Evolutionary conservation across 2,329 filamentous ascomycete species (phyloP), one percentile per base, ranked within the genome.

Genomic region (Scorias spongiosa): DNA sequence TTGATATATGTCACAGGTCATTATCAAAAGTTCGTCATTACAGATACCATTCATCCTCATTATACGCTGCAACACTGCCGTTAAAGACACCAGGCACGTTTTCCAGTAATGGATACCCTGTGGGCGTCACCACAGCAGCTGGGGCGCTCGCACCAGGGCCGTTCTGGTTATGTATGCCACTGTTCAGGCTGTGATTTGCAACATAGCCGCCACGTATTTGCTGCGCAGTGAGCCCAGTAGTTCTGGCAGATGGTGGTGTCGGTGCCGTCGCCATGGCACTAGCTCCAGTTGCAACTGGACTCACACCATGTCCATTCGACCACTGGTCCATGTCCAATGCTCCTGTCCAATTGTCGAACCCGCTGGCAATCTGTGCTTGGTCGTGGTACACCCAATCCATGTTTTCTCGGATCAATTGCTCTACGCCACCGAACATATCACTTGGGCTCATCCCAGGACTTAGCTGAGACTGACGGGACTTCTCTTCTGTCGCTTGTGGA

Each of bases 321-420:
- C 14, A 17, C 11, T 17, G 38, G 38, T 40, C 20, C 14, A 40
- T 18, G 11, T 40, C 38, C 14, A 40, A 20, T 34, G 15, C 32
- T 26, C 56, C 48, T 43, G 64, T 64, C 77, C 78, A 82, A 44
- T 77, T 78, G 20, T 73, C 78, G 49, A 81, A 75, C 1, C 77
- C 78, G 3, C 72, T 58, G 0, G 74, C 76, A 3, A 81, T 61
- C 41, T 74, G 71, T 14, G 66, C 70, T 52, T 81, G 76, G 53
- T 83, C 78, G 30, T 70, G 65, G 43, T 78, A 67, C 67, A 51
- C 52, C 75, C 74, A 78, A 51, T 81, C 74, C 47, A 80, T 75
- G 40, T 72, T 75, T 41, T 81, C 76, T 39, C 74, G 69, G 2
- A 81, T 68, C 5, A 81, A 59, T 39, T 73, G 72, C 30, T 80